Evolutionary conservation across 352 stramenopile species (phyloP).

Genomic region (Pythium insidiosum): DNA sequence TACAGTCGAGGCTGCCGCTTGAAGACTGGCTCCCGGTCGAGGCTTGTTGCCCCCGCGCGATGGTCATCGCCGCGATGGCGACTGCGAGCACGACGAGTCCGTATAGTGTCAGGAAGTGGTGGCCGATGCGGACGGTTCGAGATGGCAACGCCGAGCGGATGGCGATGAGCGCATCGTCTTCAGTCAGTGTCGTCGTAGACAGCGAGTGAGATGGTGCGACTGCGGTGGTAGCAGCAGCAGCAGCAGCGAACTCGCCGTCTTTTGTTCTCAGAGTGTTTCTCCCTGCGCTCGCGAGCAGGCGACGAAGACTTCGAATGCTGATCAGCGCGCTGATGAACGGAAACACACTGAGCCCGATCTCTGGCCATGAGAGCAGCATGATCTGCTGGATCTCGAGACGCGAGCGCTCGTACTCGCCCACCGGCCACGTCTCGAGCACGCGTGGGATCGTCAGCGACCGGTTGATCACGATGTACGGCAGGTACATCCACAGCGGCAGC

Average conservation of each 20-base stretch:
- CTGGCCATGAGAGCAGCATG: conserved; percentile 6
- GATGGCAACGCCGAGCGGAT: neutral
- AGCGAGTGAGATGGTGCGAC: neutral
- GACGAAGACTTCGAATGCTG: conserved; percentile 5
- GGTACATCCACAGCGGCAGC: conserved; percentile 8
- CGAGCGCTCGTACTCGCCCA: conserved; percentile 2
- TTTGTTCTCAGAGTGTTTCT: too few relatives aligned
- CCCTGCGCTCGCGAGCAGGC: too few relatives aligned
- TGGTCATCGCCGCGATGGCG: neutral
- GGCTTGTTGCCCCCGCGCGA: too few relatives aligned
- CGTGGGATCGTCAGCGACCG: neutral
- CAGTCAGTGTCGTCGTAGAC: neutral
- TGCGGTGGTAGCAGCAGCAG: too few relatives aligned
- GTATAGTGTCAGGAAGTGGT: neutral
- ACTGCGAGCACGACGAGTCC: conserved; percentile 1
- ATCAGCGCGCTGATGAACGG: conserved; percentile 8
- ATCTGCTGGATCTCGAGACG: conserved; percentile 9
- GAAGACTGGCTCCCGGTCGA: too few relatives aligned
- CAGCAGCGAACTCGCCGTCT: too few relatives aligned
- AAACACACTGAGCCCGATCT: neutral
- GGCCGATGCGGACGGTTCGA: neutral
- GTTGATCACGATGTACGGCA: conserved; percentile 2
- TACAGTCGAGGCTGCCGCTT: neutral
- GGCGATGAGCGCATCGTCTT: too few relatives aligned
- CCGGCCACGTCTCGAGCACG: neutral